Conservation (phyloP, 495 filamentous ascomycete species). For the Aspergillus sparsus region DNA sequence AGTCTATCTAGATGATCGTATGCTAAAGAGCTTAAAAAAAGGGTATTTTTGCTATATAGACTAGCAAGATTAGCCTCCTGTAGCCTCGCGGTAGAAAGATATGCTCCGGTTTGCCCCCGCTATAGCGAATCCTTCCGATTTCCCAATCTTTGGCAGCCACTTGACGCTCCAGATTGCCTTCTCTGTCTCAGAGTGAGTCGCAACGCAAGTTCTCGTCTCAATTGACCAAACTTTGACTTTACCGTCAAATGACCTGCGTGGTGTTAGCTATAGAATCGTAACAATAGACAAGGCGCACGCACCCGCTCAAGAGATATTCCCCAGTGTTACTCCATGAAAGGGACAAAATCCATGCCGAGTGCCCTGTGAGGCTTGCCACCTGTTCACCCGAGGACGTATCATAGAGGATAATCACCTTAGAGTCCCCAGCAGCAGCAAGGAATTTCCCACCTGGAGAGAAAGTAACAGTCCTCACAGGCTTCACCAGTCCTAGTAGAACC, state of each 20-base stretch:
- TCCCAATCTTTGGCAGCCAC: conserved; percentile 79
- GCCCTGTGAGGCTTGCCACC: conserved; percentile 77
- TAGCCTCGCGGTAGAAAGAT: conserved; percentile 90
- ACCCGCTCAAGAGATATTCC: conserved; percentile 88
- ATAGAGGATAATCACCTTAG: conserved; percentile 84
- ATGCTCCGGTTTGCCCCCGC: conserved; percentile 79
- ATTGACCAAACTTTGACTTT: conserved; percentile 96
- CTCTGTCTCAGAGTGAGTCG: conserved; percentile 89
- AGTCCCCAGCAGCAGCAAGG: conserved; percentile 90
- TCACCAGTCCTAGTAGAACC: conserved; percentile 66
- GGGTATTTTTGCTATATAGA: conserved; percentile 18
- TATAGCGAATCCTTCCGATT: conserved; percentile 83
- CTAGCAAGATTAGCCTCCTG: conserved; percentile 56
- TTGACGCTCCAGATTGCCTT: conserved; percentile 82
- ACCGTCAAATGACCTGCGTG: conserved; percentile 71
- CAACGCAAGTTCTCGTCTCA: conserved; percentile 77
- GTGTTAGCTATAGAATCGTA: conserved; percentile 17
- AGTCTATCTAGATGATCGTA: not conserved
- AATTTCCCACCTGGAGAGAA: conserved; percentile 85
- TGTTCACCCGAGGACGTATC: conserved; percentile 91
- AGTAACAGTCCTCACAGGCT: conserved; percentile 76
- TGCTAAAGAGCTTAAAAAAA: not conserved
- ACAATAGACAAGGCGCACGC: conserved; percentile 26
- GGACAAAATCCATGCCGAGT: conserved; percentile 82
- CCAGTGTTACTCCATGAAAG: conserved; percentile 94